Percentiles rank a stretch among this genome's conserved stretches.
phyloP scores from a whole-genome alignment of 2,329 filamentous ascomycete genomes.

The Didymella glomerata region DNA sequence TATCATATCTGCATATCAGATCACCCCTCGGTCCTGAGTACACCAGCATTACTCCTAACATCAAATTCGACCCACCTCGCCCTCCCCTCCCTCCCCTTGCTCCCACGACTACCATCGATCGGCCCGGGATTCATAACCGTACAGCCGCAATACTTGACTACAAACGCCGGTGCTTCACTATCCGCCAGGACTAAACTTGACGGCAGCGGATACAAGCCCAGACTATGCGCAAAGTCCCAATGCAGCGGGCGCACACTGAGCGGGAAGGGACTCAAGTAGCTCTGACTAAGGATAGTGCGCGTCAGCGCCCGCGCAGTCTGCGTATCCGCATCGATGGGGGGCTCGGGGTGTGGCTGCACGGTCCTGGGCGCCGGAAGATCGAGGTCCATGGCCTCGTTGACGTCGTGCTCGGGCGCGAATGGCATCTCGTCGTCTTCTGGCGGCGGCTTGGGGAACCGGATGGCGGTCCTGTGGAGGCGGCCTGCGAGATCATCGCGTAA shows the following conservation, averaged over 20 bases:
- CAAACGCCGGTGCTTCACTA: slow-evolving; percentile 80
- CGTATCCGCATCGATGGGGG: slow-evolving; percentile 39
- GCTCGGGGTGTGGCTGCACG: slow-evolving; percentile 27
- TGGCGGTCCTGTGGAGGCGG: slow-evolving; percentile 77
- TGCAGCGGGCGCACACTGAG: slow-evolving; percentile 80
- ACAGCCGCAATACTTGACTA: slow-evolving; percentile 91
- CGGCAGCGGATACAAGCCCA: slow-evolving; percentile 88
- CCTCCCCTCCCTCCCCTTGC: slow-evolving; percentile 69
- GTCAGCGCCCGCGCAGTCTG: slow-evolving; percentile 77
- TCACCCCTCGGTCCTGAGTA: slow-evolving; percentile 40
- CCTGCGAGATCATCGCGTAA: slow-evolving; percentile 87
- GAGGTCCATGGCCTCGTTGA: slow-evolving; percentile 57
- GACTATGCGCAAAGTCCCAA: slow-evolving; percentile 82
- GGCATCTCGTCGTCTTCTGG: slow-evolving; percentile 24
- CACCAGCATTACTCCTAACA: slow-evolving; percentile 37
- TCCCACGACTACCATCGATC: slow-evolving; percentile 67
- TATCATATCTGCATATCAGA: neutral
- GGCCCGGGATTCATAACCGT: slow-evolving; percentile 93
- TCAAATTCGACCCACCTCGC: slow-evolving; percentile 89
- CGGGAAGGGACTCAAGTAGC: slow-evolving; percentile 86
- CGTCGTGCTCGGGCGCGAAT: slow-evolving; percentile 49
- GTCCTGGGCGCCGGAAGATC: slow-evolving; percentile 42
- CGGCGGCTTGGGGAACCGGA: slow-evolving; percentile 68
- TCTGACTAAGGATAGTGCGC: slow-evolving; percentile 91
- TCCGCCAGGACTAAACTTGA: slow-evolving; percentile 85